These are phyloP conservation scores for Circinella minor DNA, from an alignment of 371 early-diverging fungal species.

Conservation along the genomic window DNA sequence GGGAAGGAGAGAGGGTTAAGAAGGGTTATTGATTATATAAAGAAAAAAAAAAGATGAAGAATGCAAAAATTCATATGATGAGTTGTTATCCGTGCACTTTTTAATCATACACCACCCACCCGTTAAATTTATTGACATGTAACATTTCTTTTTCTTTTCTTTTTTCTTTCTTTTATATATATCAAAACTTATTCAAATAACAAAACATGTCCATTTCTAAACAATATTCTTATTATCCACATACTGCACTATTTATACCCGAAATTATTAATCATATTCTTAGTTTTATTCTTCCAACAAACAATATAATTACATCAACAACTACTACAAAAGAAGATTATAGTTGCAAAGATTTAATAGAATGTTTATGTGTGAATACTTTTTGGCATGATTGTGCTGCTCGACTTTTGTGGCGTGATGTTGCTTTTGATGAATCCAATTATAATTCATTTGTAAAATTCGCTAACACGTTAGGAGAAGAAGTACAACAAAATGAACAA, in stretches of 20 bases:
- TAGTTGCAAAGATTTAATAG: background rate
- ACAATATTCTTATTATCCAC: conserved; percentile 2
- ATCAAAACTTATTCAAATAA: too few species aligned
- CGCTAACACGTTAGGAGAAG: conserved; percentile 6
- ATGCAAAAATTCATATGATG: background rate
- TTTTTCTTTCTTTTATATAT: background rate
- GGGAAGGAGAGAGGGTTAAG: too few species aligned
- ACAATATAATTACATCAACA: background rate
- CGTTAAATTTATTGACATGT: background rate
- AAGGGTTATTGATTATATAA: too few species aligned
- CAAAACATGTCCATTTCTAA: background rate
- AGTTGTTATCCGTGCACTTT: conserved; percentile 5
- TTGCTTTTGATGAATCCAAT: conserved; percentile 30
- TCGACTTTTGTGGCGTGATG: conserved; percentile 41
- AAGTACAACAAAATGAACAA: background rate
- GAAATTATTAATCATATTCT: conserved; percentile 46
- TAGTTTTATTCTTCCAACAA: background rate
- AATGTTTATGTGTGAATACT: conserved; percentile 25
- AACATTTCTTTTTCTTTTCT: background rate
- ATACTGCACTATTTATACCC: conserved; percentile 37
- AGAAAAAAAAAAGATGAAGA: too few species aligned
- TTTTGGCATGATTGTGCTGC: conserved; percentile 48
- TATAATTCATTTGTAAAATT: conserved; percentile 12
- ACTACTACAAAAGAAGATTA: background rate
- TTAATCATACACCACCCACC: too few species aligned